Evolutionary conservation across 192 early-diverging fungal species (phyloP), one percentile per base, ranked within the genome.

Genomic region (Geranomyces variabilis): DNA sequence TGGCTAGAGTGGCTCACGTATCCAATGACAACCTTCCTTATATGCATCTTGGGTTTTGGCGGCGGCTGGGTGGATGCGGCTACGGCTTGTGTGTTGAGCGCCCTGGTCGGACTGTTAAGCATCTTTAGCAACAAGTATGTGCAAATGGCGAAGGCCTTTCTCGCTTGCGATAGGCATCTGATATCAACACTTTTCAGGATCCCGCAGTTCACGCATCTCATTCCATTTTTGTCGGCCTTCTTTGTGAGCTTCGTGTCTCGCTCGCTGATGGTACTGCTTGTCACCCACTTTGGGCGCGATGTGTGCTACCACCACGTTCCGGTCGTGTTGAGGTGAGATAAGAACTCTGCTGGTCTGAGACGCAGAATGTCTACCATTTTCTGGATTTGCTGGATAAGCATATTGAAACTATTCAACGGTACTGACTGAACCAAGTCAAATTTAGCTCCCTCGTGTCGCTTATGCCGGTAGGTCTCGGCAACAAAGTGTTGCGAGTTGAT

Each of bases 11-110:
- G 43, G 31, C 12, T 62, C 7, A 62, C 69, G 19, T 70, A 73
- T 67, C 80, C 83, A 0, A n/a, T 77, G 29, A 67, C 72, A 4
- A 47, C 67, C 7, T 75, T 78, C 55, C 66, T 61, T 1, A 29
- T 82, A 22, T 63, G 65, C 29, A 26, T 82, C 28, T 19, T 85
- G n/a, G 76, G 79, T 15, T 85, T 85, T 63, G 62, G 74, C 0
- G 75, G 69, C 3, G 53, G 28, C 5, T 85, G 80, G 80, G 19
- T 77, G 8, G 84, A 85, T 34, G 56, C 79, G 19, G 56, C 34
- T 13, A 48, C 80, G 1, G 63, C 80, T 1, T 60, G 61, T 10
- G 57, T 63, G 4, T 41, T 85, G 12, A 80, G 80, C 3, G 21
- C 62, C 7, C 26, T 76, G 8, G 79, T 81, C 13, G 69, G 75